Conservation (phyloP, 2,329 filamentous ascomycete species). For the Talaromyces piceae region DNA sequence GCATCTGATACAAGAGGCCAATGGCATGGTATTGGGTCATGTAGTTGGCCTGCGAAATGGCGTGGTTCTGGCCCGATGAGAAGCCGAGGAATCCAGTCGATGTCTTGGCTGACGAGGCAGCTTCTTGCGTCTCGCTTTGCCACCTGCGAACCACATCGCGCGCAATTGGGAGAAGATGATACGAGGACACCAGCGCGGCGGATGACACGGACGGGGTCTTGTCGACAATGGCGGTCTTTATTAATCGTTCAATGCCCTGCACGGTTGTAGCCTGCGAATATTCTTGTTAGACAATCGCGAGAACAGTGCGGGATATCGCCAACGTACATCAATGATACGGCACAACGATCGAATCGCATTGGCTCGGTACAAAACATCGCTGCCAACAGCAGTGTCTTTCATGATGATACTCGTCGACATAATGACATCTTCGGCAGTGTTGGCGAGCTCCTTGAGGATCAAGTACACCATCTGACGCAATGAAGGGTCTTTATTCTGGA, state of each 20-base stretch:
- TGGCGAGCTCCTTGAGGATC: constrained; percentile 93
- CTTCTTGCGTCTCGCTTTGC: constrained; percentile 98
- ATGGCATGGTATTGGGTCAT: constrained; percentile 99
- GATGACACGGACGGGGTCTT: constrained; percentile 97
- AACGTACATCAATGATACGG: constrained; percentile 84
- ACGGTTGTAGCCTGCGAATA: constrained; percentile 71
- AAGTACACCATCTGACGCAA: constrained; percentile 98
- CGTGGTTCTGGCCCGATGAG: constrained; percentile 64
- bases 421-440: constrained; percentile 95
- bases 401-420: constrained; percentile 99
- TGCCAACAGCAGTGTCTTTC: constrained; percentile 96
- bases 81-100: constrained; percentile 89
- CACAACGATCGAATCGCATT: constrained; percentile 95
- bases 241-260: constrained; percentile 93
- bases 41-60: constrained; percentile 73
- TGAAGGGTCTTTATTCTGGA: constrained; percentile 98
- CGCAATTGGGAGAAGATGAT: constrained; percentile 93
- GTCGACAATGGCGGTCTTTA: constrained; percentile 99
- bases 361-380: constrained; percentile 85
- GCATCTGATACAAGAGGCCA: constrained; percentile 95
- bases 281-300: constrained; percentile 13
- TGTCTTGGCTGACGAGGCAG: constrained; percentile 81
- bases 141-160: constrained; percentile 92
- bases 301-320: constrained; percentile 2
- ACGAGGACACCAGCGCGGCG: constrained; percentile 90